Base-by-base conservation (phyloP, 2,329 filamentous ascomycete genomes). In the Penicillium verrucosum region DNA sequence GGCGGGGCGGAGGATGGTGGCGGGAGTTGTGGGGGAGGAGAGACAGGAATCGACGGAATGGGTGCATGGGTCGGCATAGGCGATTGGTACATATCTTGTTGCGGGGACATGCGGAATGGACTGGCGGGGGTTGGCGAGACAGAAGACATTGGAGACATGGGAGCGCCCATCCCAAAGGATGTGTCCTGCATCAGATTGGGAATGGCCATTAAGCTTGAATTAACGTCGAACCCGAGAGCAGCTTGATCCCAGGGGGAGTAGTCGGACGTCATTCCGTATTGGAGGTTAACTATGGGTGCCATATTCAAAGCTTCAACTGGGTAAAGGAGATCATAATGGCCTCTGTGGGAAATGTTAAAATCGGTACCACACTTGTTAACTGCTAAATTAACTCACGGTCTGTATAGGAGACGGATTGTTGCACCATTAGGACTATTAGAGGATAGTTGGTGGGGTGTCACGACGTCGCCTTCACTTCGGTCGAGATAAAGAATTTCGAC, bases 301-400 rank as follows among this genome's bases (percentile, higher is more conserved):
- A 75, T 71, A 56, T 73, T 70, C 48, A 76, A 62, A 56, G 65
- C 65, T 62, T 83, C 82, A 29, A 81, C 78, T 70, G 85, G 87
- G 79, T 99, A 99, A 34, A 97, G 82, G 59, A 99, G 87, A 73
- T 97, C 94, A 74, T 97, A 99, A 75, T 97, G 94, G 58, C 90
- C 91, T 41, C 84, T 87, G 62, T 21, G 49, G 42, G 29, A 1
- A 46, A 18, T 30, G 58, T 70, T 64, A 74, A 68, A 51, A 54
- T 38, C 2, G 12, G 38, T 8, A 12, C 2, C 4, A 8, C 11
- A 10, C 5, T 40, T 21, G 23, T 11, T 6, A 18, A 21, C 29
- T 6, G 29, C 10, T 8, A 16, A 21, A 21, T 11, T n/a, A 29
- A 73, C 84, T 77, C 71, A 87, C 84, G 85, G 85, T 67, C 85